Percentiles rank a stretch among this genome's conserved stretches.
phyloP scores from a whole-genome alignment of 2,329 filamentous ascomycete genomes.

The Akanthomyces uredinophilus region DNA sequence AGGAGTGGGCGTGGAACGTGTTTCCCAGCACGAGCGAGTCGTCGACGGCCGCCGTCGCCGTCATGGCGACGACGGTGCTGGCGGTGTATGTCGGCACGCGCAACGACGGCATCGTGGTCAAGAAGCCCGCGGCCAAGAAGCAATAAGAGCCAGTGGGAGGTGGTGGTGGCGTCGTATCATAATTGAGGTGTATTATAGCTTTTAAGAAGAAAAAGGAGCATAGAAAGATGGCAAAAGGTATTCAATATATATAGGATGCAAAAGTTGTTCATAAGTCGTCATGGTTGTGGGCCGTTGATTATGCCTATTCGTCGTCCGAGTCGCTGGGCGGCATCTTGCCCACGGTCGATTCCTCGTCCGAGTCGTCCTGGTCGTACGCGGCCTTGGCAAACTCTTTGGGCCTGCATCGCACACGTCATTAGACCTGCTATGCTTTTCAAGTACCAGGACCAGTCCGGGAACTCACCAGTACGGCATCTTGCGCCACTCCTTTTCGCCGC shows the following conservation, averaged over 20 bases:
- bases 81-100: conserved; percentile 56
- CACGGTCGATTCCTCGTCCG: conserved; percentile 72
- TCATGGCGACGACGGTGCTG: conserved; percentile 61
- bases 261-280: conserved; percentile 24
- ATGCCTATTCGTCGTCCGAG: conserved; percentile 60
- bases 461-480: conserved; percentile 81
- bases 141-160: conserved; percentile 12
- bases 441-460: too few species aligned
- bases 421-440: neutral
- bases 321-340: conserved; percentile 82
- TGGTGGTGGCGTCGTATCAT: neutral
- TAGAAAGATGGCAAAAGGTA: neutral
- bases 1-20: conserved; percentile 93
- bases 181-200: neutral
- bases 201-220: neutral
- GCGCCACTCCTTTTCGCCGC: conserved; percentile 87
- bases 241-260: conserved; percentile 24
- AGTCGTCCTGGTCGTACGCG: conserved; percentile 56
- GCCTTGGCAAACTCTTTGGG: conserved; percentile 72
- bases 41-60: conserved; percentile 61
- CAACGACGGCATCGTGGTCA: conserved; percentile 30
- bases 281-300: conserved; percentile 11
- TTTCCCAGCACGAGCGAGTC: conserved; percentile 68
- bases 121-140: conserved; percentile 20
- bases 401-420: conserved; percentile 44